Evolutionary conservation across 1,284 basidiomycete species (phyloP).

Genomic region (Salmacisia buchloeana): DNA sequence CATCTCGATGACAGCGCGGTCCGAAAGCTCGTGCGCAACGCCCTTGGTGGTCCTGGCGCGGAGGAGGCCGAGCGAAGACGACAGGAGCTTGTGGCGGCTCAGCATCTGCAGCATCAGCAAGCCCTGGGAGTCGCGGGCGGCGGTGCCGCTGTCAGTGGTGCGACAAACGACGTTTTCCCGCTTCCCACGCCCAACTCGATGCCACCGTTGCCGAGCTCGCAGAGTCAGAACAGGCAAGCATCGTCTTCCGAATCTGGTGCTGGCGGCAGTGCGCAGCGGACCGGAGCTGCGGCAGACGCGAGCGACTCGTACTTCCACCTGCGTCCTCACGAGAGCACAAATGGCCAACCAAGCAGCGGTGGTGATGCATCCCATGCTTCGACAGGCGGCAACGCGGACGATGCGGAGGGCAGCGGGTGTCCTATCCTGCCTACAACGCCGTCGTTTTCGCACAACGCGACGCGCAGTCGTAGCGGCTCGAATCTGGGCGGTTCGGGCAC

Average conservation of each 20-base stretch:
- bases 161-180: not conserved
- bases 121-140: not conserved
- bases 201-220: too few species aligned
- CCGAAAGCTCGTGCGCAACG: conserved; percentile 33
- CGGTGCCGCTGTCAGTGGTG: conserved; percentile 16
- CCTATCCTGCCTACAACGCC: too few species aligned
- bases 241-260: not conserved
- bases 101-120: too few species aligned
- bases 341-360: too few species aligned
- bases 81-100: not conserved
- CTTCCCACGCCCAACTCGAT: too few species aligned
- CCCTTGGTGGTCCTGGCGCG: conserved; percentile 41
- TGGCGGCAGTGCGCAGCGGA: too few species aligned
- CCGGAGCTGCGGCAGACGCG: not conserved
- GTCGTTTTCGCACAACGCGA: too few species aligned
- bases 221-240: not conserved
- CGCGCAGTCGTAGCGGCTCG: too few species aligned
- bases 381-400: not conserved
- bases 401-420: too few species aligned
- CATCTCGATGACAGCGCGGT: conserved; percentile 52
- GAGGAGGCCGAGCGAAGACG: conserved; percentile 3
- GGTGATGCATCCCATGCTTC: not conserved
- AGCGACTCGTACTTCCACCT: conserved; percentile 1
- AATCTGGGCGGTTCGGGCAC: too few species aligned
- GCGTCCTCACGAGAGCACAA: too few species aligned